phyloP scores from a whole-genome alignment of 257 asterid species.

The Solanum sejunctum region DNA sequence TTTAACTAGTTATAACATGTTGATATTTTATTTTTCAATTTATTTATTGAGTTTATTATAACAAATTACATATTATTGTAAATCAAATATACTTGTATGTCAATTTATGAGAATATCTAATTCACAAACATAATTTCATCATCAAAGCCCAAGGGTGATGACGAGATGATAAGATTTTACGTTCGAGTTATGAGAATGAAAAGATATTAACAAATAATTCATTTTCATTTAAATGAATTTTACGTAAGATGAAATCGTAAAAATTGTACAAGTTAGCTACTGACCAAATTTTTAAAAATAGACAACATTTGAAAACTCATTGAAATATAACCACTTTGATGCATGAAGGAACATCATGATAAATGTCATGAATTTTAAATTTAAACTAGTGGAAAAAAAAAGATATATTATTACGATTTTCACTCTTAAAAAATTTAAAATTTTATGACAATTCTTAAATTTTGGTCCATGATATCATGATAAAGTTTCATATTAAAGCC shows the following conservation, averaged over 20 bases:
- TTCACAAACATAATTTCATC: background rate
- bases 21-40: background rate
- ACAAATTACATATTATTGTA: background rate
- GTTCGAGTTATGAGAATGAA: accelerated
- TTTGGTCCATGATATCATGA: no score
- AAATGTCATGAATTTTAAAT: background rate
- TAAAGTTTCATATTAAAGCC: no score
- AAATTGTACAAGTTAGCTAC: no score
- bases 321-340: background rate
- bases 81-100: background rate
- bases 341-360: background rate
- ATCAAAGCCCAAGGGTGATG: background rate
- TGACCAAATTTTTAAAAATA: no score
- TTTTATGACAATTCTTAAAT: no score
- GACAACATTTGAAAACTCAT: no score
- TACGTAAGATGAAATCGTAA: background rate
- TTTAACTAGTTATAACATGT: background rate
- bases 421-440: background rate
- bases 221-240: background rate
- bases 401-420: background rate
- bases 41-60: background rate
- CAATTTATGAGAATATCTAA: background rate
- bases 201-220: accelerated
- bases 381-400: background rate
- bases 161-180: background rate